Base-by-base conservation (phyloP, 257 asterid species). In the Salvia splendens region DNA sequence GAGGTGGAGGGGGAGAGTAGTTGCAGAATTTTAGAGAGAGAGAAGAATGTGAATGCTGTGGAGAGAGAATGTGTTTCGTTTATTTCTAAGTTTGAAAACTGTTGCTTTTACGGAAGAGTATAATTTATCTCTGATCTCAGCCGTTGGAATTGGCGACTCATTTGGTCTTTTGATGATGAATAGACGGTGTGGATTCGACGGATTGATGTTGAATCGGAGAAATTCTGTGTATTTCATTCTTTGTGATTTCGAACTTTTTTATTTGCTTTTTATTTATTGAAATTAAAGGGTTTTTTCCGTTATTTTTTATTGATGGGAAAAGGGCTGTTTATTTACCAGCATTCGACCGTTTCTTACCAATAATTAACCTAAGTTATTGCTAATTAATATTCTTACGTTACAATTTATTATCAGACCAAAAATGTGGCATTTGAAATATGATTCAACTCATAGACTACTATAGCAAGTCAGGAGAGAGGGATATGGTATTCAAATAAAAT, bases 91-190 rank as follows among this genome's bases (percentile, higher is more conserved):
- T 78, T 72, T 36, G 74, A 75, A 75, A 68, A 11, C 36, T 73
- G 79, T 61, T 76, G 73, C 75, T 75, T 69, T 81, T 76, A 52
- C 76, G 76, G 43, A 59, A 75, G 16, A 4, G 78, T 14, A 57
- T 10, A 71, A 61, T 73, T 50, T 73, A 73, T 33, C 70, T 9
- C 47, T 5, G 42, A 32, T 64, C 8, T 3, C 11, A 16, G 49
- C 88, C 94, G 80, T 82, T 5, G 2, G 82, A 80, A 77, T 24
- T 3, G 53, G 33, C 48, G 58, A 69, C 62, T 41, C 67, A 2
- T 69, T 65, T 46, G 72, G 53, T 28, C 69, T 70, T 76, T 76
- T 70, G 61, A 70, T 68, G 68, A 50, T 14, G 30, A 24, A 24
- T 24, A 24, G 2, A 24, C 30, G 30, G 30, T 0, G 30, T 24